phyloP scores from a whole-genome alignment of 768 basidiomycete genomes.

The Sistotremastrum suecicum region DNA sequence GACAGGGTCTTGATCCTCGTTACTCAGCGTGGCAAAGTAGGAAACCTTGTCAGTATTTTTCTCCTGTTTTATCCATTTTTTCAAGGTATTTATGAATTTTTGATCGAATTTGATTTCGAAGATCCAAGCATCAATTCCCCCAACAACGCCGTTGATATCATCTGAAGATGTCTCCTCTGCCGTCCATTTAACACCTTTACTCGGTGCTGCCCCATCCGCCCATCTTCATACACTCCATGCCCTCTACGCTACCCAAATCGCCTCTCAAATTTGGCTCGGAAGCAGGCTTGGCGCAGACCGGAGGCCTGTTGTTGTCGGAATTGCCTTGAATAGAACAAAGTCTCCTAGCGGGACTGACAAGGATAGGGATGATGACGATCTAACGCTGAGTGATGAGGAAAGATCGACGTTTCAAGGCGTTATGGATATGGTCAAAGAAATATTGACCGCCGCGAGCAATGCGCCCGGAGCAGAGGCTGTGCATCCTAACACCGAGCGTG shows the following conservation, averaged over 20 bases:
- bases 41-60: conserved; percentile 49
- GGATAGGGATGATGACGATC: conserved; percentile 12
- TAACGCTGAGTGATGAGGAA: conserved; percentile 17
- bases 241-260: conserved; percentile 76
- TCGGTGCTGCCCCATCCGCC: conserved; percentile 61
- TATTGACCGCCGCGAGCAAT: conserved; percentile 5
- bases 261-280: conserved; percentile 65
- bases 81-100: neutral
- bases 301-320: conserved; percentile 57
- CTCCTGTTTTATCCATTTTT: neutral
- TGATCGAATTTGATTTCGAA: conserved; percentile 16
- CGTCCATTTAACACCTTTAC: conserved; percentile 59
- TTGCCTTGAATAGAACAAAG: conserved; percentile 34
- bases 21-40: conserved; percentile 85
- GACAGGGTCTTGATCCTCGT: conserved; percentile 79
- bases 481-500: too few species aligned
- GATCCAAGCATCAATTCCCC: conserved; percentile 73
- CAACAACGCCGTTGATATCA: conserved; percentile 38
- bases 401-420: conserved; percentile 26
- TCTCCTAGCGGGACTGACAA: conserved; percentile 10
- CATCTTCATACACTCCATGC: conserved; percentile 60
- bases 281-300: conserved; percentile 31
- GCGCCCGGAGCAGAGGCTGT: too few species aligned
- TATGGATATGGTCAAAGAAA: conserved; percentile 27
- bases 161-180: conserved; percentile 33